phyloP scores from a whole-genome alignment of 2,329 filamentous ascomycete genomes.

The Macrophomina phaseolina region DNA sequence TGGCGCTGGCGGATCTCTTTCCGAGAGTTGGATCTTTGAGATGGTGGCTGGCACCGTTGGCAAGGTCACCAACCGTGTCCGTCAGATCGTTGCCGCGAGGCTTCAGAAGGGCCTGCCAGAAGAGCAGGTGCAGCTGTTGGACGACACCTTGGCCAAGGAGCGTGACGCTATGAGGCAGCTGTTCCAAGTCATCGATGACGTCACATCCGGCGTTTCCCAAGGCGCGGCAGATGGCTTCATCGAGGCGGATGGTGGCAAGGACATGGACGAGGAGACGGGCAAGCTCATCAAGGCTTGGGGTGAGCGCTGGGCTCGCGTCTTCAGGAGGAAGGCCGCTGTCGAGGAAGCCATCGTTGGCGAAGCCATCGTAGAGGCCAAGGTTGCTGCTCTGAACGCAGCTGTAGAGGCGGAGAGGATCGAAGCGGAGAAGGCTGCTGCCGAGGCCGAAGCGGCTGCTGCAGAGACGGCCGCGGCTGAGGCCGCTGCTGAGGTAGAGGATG shows the following conservation, averaged over 20 bases:
- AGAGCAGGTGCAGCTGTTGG: constrained; percentile 65
- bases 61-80: constrained; percentile 86
- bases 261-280: constrained; percentile 50
- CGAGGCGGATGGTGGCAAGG: constrained; percentile 66
- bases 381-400: constrained; percentile 34
- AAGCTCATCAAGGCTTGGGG: constrained; percentile 80
- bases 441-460: constrained; percentile 16
- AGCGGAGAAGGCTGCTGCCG: constrained; percentile 11
- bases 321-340: constrained; percentile 79
- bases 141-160: constrained; percentile 73
- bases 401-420: constrained; percentile 6
- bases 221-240: constrained; percentile 78
- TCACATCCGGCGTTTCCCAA: constrained; percentile 72
- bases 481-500: constrained; percentile 3
- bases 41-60: constrained; percentile 85
- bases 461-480: constrained; percentile 9
- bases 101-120: constrained; percentile 62
- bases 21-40: constrained; percentile 81
- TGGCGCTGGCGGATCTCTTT: constrained; percentile 70
- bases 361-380: constrained; percentile 56
- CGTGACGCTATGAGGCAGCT: constrained; percentile 76
- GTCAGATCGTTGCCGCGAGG: constrained; percentile 74
- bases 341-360: constrained; percentile 76
- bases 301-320: constrained; percentile 83
- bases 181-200: constrained; percentile 81